A percentile compares a stretch with the other conserved stretches of the same genome.
phyloP scores from a whole-genome alignment of 2,329 filamentous ascomycete species.

The Aphanoascus verrucosus region DNA sequence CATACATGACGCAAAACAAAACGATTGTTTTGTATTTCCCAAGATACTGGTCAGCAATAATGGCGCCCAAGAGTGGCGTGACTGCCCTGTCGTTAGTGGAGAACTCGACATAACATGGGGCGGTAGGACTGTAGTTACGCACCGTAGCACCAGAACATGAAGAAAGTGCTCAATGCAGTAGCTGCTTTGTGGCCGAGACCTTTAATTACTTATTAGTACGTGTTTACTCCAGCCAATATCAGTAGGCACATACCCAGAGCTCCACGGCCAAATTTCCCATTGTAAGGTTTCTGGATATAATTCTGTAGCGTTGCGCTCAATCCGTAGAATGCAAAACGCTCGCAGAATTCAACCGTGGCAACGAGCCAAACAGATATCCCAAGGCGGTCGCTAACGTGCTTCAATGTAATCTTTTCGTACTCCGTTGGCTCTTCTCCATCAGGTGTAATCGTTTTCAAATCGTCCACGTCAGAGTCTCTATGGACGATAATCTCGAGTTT shows the following conservation, averaged over 20 bases:
- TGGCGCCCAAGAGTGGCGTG: constrained; percentile 47
- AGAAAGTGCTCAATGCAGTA: constrained; percentile 43
- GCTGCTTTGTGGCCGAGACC: constrained; percentile 33
- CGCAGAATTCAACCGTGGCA: constrained; percentile 45
- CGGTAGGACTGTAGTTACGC: constrained; percentile 10
- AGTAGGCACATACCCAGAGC: constrained; percentile 20
- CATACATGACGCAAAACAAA: constrained; percentile 47
- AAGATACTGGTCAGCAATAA: constrained; percentile 49
- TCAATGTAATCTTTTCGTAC: constrained; percentile 41
- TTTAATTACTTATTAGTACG: neutral
- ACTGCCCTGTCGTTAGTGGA: constrained; percentile 21
- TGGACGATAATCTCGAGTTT: constrained; percentile 3
- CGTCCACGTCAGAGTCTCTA: constrained; percentile 7
- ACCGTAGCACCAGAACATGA: constrained; percentile 45
- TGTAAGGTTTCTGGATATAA: constrained; percentile 38
- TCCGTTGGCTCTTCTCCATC: constrained; percentile 45
- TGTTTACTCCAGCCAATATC: neutral
- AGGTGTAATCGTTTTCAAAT: constrained; percentile 19
- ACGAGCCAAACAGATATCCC: constrained; percentile 46
- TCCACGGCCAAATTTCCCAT: constrained; percentile 31
- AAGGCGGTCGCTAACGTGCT: constrained; percentile 45
- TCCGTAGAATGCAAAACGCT: constrained; percentile 50
- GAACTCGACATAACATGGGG: neutral
- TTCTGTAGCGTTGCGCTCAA: constrained; percentile 46
- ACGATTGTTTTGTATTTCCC: constrained; percentile 51